Conservation (phyloP, 1,284 basidiomycete genomes). For the Abortiporus biennis region DNA sequence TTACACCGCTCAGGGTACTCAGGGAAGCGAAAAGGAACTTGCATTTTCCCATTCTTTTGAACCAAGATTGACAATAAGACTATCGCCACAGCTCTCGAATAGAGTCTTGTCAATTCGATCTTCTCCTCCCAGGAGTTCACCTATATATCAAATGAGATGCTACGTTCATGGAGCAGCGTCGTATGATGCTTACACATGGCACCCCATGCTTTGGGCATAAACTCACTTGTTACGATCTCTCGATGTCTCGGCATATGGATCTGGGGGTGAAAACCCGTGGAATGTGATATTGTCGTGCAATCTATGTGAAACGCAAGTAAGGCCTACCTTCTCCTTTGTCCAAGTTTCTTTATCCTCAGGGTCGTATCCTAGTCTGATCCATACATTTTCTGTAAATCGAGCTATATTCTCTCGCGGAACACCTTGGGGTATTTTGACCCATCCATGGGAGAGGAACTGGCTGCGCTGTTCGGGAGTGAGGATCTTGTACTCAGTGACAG, state of each 20-base stretch:
- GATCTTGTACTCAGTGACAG: constrained; percentile 18
- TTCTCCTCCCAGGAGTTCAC: constrained; percentile 29
- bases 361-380: constrained; percentile 30
- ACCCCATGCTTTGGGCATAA: constrained; percentile 29
- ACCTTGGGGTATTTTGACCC: constrained; percentile 26
- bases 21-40: constrained; percentile 3
- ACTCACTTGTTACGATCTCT: constrained; percentile 24
- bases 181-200: constrained; percentile 24
- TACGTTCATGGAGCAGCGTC: background rate
- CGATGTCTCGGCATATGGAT: constrained; percentile 31
- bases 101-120: constrained; percentile 27
- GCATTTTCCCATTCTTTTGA: constrained; percentile 24
- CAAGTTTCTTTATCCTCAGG: constrained; percentile 27
- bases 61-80: constrained; percentile 30
- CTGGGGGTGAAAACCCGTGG: constrained; percentile 10
- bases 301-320: background rate
- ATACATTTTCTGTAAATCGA: constrained; percentile 26
- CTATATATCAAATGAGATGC: constrained; percentile 8
- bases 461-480: constrained; percentile 25
- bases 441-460: constrained; percentile 31
- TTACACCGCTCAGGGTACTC: background rate
- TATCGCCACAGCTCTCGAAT: constrained; percentile 28
- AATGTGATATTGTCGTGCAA: background rate
- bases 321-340: constrained; percentile 24
- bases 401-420: constrained; percentile 24